Base-by-base conservation (phyloP, 371 early-diverging fungal genomes). In the Mortierella sp. region DNA sequence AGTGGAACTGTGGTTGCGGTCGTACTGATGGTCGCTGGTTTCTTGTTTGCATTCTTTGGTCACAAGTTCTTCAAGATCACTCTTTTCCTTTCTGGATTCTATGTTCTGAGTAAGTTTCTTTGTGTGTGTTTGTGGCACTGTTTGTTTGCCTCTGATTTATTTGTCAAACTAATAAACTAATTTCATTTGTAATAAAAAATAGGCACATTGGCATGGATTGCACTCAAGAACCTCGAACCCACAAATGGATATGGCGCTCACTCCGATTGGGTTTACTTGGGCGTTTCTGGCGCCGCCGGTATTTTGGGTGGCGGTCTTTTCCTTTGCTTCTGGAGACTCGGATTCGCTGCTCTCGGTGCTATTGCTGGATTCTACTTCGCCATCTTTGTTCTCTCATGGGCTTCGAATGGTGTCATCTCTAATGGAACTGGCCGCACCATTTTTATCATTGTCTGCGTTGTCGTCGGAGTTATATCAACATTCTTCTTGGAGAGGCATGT, bases 61-160 rank as follows among this genome's bases (percentile, higher is more conserved):
- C 88, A 86, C 73, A 87, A 87, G 74, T 85, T 85, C 65, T 86
- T 89, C 68, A 67, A 70, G 45, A 67, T 81, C 63, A 91, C 90
- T 47, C 86, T 91, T 72, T 91, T 91, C 79, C 71, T 91, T 63
- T 83, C 88, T 58, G 91, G 91, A 11, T 89, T 91, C 75, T 89
- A 86, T 57, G 76, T 85, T 36, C 86, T 86, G 57, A 79, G 85
- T 64, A 89, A 84, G 81, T 41, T 36, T 41, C 4, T 15, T 43
- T 50, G 50, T n/a, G n/a, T 45, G 48, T 64, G n/a, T 45, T 40
- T 64, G 48, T 66, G 55, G 52, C 58, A 63, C 43, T 50, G 70
- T 24, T 24, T 45, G n/a, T 53, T 47, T 52, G 22, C 52, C 8
- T 13, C 32, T 10, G 9, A 28, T 28, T 55, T 55, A 9, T 13